A percentile compares a stretch with the other conserved stretches of the same genome.
Conservation (phyloP, 176 grass and related monocot species). For the Coix lacrymajobi region DNA sequence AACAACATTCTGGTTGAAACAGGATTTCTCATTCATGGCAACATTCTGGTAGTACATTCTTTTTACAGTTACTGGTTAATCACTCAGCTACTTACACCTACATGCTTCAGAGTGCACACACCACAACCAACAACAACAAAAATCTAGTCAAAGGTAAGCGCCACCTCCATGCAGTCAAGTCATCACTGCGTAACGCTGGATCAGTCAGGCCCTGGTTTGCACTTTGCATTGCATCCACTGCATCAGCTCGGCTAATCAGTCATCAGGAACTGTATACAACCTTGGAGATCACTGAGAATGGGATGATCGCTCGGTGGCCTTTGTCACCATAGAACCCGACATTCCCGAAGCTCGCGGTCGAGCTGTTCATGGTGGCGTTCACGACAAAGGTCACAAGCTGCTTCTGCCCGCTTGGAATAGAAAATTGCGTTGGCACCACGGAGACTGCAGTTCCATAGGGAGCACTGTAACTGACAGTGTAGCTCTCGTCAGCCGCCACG, state of each 20-base stretch:
- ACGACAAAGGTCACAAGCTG: conserved; percentile 67
- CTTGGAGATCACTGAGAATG: conserved; percentile 73
- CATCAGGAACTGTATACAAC: conserved; percentile 41
- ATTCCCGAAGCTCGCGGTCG: conserved; percentile 61
- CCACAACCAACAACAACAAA: conserved; percentile 25
- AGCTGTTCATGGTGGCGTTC: conserved; percentile 58
- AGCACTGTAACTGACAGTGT: conserved; percentile 51
- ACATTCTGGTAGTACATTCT: conserved; percentile 5
- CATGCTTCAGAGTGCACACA: conserved; percentile 44
- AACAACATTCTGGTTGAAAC: background rate
- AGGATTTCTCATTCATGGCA: conserved; percentile 19
- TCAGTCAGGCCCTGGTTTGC: conserved; percentile 13
- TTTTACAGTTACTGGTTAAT: conserved; percentile 35
- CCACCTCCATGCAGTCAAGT: conserved; percentile 19
- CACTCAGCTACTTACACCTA: conserved; percentile 40
- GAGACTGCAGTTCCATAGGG: conserved; percentile 63
- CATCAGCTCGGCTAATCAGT: conserved; percentile 4
- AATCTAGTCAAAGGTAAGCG: conserved; percentile 33
- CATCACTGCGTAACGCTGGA: conserved; percentile 24
- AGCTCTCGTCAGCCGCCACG: conserved; percentile 61
- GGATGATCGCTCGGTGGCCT: conserved; percentile 63
- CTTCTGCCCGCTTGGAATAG: conserved; percentile 54
- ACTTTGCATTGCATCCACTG: background rate
- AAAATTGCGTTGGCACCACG: conserved; percentile 40
- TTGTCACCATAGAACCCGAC: conserved; percentile 72